Evolutionary conservation across 371 early-diverging fungal species (phyloP).

Genomic region (Circinella umbellata): DNA sequence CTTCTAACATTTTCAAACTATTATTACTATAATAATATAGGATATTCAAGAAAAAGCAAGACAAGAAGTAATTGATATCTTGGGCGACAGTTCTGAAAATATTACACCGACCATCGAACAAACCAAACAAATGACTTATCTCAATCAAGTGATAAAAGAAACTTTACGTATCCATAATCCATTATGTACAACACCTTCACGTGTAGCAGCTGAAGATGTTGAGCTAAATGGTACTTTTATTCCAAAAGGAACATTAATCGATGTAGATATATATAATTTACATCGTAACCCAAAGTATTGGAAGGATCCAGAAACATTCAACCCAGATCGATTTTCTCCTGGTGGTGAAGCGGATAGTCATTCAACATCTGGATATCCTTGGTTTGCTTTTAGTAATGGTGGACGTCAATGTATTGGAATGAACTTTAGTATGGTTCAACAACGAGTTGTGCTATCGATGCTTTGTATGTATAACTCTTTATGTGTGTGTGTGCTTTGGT

Average conservation of each 20-base stretch:
- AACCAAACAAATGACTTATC: constrained; percentile 42
- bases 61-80: constrained; percentile 46
- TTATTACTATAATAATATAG: constrained; percentile 6
- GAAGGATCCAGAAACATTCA: constrained; percentile 26
- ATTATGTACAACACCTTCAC: constrained; percentile 13
- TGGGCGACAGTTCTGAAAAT: constrained; percentile 47
- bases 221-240: constrained; percentile 43
- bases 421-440: constrained; percentile 22
- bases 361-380: constrained; percentile 22
- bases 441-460: constrained; percentile 21
- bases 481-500: not conserved
- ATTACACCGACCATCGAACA: constrained; percentile 47
- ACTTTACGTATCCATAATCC: constrained; percentile 20
- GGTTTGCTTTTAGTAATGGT: constrained; percentile 41
- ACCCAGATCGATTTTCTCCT: constrained; percentile 29
- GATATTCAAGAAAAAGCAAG: constrained; percentile 48
- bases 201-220: constrained; percentile 38
- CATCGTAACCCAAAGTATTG: constrained; percentile 26
- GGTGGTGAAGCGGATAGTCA: constrained; percentile 28
- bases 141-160: constrained; percentile 45
- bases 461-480: constrained; percentile 15
- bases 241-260: constrained; percentile 47
- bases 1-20: not conserved
- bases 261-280: constrained; percentile 41
- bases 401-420: constrained; percentile 21